These are phyloP conservation scores for Pochonia chlamydosporia DNA, from an alignment of 2,329 filamentous ascomycete species.

Conservation along the genomic window DNA sequence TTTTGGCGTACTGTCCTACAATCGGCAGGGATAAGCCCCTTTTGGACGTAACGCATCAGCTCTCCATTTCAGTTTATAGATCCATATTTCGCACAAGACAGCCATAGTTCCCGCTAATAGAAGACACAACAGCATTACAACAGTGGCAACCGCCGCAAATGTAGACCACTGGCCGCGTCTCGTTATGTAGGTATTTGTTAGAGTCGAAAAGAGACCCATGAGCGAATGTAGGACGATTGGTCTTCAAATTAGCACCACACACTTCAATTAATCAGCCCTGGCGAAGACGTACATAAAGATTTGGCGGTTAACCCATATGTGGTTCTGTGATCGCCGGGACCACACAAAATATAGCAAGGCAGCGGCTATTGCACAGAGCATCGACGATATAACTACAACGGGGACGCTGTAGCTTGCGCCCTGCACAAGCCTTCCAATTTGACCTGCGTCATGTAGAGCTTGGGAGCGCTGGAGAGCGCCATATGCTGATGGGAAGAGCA, in stretches of 20 bases:
- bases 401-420: background rate
- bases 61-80: background rate
- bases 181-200: background rate
- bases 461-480: background rate
- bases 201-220: background rate
- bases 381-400: background rate
- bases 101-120: background rate
- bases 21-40: background rate
- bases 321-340: background rate
- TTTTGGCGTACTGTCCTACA: background rate
- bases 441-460: background rate
- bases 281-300: conserved; percentile 2
- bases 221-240: background rate
- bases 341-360: background rate
- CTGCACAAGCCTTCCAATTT: background rate
- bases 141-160: background rate
- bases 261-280: background rate
- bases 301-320: conserved; percentile 2
- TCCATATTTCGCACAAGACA: background rate
- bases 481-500: conserved; percentile 2
- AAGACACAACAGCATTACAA: background rate
- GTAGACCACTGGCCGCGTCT: background rate
- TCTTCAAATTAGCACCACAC: background rate
- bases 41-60: background rate
- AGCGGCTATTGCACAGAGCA: background rate